A percentile compares a stretch with the other conserved stretches of the same genome.
Conservation (phyloP, 2,329 filamentous ascomycete genomes). For the Diplocarpon mali region DNA sequence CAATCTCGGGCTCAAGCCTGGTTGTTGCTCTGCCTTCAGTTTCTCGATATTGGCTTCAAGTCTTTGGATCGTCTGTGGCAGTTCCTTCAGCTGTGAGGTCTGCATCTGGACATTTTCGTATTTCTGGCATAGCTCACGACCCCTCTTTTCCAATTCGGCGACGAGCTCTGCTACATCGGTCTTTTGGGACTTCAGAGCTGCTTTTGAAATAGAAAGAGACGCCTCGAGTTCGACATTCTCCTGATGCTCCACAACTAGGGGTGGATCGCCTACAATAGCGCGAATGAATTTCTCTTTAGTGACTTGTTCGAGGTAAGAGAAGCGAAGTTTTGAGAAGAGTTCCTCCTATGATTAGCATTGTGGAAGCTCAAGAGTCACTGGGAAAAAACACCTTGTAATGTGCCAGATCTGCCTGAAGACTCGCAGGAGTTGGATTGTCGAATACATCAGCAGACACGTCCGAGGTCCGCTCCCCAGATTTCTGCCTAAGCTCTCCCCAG, state of each 20-base stretch:
- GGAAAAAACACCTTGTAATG: slow-evolving; percentile 61
- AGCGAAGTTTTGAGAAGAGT: slow-evolving; percentile 89
- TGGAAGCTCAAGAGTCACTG: neutral
- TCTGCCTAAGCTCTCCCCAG: slow-evolving; percentile 38
- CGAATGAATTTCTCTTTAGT: slow-evolving; percentile 97
- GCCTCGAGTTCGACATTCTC: slow-evolving; percentile 74
- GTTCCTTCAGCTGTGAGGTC: slow-evolving; percentile 36
- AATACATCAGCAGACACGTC: slow-evolving; percentile 58
- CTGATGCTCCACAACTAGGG: slow-evolving; percentile 67
- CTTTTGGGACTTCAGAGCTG: slow-evolving; percentile 68
- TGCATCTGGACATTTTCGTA: slow-evolving; percentile 41
- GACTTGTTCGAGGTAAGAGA: slow-evolving; percentile 96
- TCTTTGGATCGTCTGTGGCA: slow-evolving; percentile 39
- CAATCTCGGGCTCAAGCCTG: slow-evolving; percentile 35
- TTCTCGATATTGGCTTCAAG: slow-evolving; percentile 38
- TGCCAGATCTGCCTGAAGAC: slow-evolving; percentile 69
- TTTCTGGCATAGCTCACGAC: slow-evolving; percentile 43
- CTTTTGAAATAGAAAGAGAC: slow-evolving; percentile 60
- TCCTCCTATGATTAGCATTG: slow-evolving; percentile 37
- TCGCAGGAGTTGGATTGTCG: slow-evolving; percentile 60
- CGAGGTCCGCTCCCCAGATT: slow-evolving; percentile 46
- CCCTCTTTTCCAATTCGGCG: slow-evolving; percentile 55
- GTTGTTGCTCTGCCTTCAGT: slow-evolving; percentile 34
- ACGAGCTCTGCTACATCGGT: slow-evolving; percentile 65
- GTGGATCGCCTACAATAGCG: slow-evolving; percentile 82